phyloP scores from a whole-genome alignment of 176 grass and related monocot species.

The Zizania latifolia region DNA sequence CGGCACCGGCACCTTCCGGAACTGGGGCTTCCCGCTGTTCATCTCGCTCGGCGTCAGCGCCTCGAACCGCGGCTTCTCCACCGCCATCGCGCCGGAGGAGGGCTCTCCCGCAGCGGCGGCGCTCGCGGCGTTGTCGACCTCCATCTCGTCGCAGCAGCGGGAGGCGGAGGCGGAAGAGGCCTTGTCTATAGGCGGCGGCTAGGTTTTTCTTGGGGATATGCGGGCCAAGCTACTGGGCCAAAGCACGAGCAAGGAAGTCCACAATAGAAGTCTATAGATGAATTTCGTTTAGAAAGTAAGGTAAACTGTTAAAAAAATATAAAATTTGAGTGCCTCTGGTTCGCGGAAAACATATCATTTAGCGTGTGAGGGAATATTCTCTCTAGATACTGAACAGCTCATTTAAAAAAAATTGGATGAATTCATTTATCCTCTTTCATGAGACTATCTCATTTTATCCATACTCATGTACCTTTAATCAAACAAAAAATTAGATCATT shows the following conservation, averaged over 20 bases:
- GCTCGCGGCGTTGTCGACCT: slow-evolving; percentile 1
- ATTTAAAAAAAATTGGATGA: too few species aligned
- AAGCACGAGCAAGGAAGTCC: neutral
- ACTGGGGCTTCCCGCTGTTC: slow-evolving; percentile 55
- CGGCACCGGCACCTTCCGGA: slow-evolving; percentile 61
- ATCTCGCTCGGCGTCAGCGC: slow-evolving; percentile 66
- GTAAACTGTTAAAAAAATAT: too few species aligned
- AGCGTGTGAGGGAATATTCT: too few species aligned
- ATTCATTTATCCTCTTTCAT: too few species aligned
- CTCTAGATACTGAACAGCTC: too few species aligned
- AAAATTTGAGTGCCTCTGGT: too few species aligned
- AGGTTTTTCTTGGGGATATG: slow-evolving; percentile 8
- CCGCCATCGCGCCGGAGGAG: slow-evolving; percentile 22
- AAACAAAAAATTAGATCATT: too few species aligned
- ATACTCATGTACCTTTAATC: too few species aligned
- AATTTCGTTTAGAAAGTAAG: too few species aligned
- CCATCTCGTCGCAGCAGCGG: neutral
- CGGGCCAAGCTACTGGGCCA: neutral
- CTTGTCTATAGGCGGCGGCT: neutral
- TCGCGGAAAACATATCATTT: too few species aligned
- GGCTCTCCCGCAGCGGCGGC: neutral
- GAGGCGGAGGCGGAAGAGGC: neutral
- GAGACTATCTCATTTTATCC: too few species aligned
- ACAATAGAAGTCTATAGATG: too few species aligned
- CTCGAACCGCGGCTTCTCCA: slow-evolving; percentile 42